Base-by-base conservation (phyloP, 305 asterid species). In the Ruellia speciosa region DNA sequence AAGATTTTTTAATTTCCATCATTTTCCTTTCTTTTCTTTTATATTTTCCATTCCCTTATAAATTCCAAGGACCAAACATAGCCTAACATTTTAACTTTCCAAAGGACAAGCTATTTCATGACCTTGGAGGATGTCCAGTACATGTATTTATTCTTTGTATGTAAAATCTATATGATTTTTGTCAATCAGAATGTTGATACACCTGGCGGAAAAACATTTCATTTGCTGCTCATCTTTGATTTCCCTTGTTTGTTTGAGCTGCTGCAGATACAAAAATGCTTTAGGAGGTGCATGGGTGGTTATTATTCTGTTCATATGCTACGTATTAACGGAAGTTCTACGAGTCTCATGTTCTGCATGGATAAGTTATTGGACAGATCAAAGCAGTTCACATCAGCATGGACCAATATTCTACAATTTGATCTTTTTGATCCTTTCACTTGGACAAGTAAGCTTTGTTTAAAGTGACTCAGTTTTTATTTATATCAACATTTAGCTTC, bases 241-340 rank as follows among this genome's bases (percentile, higher is more conserved):
- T 41, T 49, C 60, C n/a, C n/a, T n/a, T n/a, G n/a, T 56, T 56
- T 35, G 45, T 65, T 64, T 64, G 63, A 51, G 45, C 64, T 61
- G 46, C 67, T 74, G 70, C 85, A 88, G 99, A 69, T 92, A 92
- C 81, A 88, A 84, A 73, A 78, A 92, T 88, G 99, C 97, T 51
- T 64, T 86, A 69, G 99, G 99, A 64, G 99, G 99, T 66, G 59
- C 85, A 37, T 92, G 96, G 97, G 99, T 92, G 4, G 95, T 88
- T 70, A 64, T 77, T 78, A 73, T 88, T 66, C 77, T 92, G 67
- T 75, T 84, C 59, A 13, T 47, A 52, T 84, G 96, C 82, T 92
- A 92, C 70, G 54, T 84, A 68, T 69, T 76, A 59, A 63, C 87
- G 14, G 95, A 92, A 73, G 62, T 60, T 58, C 77, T 92, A 24